Percentiles rank a stretch among this genome's conserved stretches.
Evolutionary conservation across 1,139 yeast genomes (phyloP).

Genomic region (Debaryomyces sp.): DNA sequence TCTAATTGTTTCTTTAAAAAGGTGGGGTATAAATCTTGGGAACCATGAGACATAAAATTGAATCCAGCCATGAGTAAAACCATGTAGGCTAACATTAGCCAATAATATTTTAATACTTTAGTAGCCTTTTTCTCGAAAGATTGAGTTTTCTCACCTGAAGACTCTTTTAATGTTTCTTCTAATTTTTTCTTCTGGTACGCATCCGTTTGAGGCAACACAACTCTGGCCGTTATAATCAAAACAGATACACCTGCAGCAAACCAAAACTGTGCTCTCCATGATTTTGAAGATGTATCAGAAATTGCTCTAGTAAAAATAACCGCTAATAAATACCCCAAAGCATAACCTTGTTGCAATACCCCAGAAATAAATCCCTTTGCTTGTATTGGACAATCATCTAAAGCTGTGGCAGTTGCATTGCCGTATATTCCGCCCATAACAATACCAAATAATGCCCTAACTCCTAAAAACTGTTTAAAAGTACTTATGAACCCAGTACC

Average conservation of each 20-base stretch:
- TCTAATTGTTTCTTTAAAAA: constrained; percentile 55
- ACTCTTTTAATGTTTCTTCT: constrained; percentile 5
- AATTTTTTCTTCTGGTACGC: constrained; percentile 6
- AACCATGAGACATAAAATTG: constrained; percentile 68
- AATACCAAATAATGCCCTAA: constrained; percentile 44
- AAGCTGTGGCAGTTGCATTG: constrained; percentile 40
- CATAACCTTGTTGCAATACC: constrained; percentile 47
- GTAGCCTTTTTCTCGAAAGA: constrained; percentile 10
- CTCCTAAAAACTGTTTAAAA: constrained; percentile 39
- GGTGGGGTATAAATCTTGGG: constrained; percentile 75
- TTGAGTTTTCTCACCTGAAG: constrained; percentile 5
- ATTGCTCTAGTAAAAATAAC: constrained; percentile 46
- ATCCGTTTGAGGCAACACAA: constrained; percentile 16
- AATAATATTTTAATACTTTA: constrained; percentile 22
- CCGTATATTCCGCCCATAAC: constrained; percentile 50
- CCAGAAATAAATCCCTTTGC: constrained; percentile 47
- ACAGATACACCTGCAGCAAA: constrained; percentile 32
- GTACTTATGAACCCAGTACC: constrained; percentile 46
- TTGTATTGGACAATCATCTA: constrained; percentile 38
- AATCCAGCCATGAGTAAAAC: constrained; percentile 32
- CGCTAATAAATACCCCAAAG: constrained; percentile 45
- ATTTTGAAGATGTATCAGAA: constrained; percentile 24
- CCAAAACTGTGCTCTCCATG: constrained; percentile 35
- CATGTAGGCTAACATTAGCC: constrained; percentile 26
- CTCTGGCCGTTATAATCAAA: constrained; percentile 23